Evolutionary conservation across 129 eudicot genomes (phyloP).

Genomic region (Lactuca sativa): DNA sequence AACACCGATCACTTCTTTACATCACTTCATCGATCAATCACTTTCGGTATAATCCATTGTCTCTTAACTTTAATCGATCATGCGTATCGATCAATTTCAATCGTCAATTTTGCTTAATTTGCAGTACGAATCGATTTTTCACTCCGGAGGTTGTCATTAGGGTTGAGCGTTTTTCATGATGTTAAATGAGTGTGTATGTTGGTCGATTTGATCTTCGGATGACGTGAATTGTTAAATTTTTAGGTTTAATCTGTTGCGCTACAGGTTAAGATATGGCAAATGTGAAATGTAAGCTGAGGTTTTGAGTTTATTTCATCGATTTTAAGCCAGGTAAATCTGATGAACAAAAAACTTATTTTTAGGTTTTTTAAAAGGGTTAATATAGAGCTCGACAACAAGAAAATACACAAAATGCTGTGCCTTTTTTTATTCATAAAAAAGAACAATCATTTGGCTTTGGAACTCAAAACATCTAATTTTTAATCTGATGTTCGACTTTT

Average conservation of each 20-base stretch:
- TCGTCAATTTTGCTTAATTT: conserved; percentile 14
- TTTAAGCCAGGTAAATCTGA: background rate
- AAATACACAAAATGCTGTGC: conserved; percentile 1
- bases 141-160: conserved; percentile 7
- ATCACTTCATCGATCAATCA: conserved; percentile 26
- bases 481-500: background rate
- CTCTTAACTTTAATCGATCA: conserved; percentile 15
- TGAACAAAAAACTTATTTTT: background rate
- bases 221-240: conserved; percentile 12
- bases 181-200: conserved; percentile 13
- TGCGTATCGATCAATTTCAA: conserved; percentile 11
- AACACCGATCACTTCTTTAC: conserved; percentile 24
- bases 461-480: background rate
- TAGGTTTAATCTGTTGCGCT: conserved; percentile 23
- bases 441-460: background rate
- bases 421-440: background rate
- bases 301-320: conserved; percentile 15
- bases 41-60: conserved; percentile 25
- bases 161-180: background rate
- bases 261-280: conserved; percentile 8
- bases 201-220: conserved; percentile 14
- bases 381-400: conserved; percentile 9
- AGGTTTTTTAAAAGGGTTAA: background rate
- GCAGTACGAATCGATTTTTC: conserved; percentile 19
- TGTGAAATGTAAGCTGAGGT: conserved; percentile 26